Conservation (phyloP, 2,329 filamentous ascomycete species). For the Chrysosporium queenslandicum region DNA sequence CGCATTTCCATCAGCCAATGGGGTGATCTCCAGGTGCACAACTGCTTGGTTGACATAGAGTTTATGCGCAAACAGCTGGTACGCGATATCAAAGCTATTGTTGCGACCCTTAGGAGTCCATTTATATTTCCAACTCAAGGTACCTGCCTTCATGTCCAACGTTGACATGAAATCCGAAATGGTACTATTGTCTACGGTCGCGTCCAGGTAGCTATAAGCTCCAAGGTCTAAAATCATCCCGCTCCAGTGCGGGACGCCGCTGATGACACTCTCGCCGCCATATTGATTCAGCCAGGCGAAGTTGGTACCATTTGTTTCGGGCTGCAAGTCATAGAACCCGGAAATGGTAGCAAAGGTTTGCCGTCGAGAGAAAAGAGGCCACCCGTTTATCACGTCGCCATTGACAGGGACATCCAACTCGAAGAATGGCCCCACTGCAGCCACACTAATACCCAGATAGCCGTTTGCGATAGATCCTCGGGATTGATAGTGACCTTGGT, state of each 20-base stretch:
- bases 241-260: conserved; percentile 60
- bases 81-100: conserved; percentile 49
- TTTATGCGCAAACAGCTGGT: conserved; percentile 57
- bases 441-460: conserved; percentile 55
- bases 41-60: conserved; percentile 52
- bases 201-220: conserved; percentile 47
- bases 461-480: conserved; percentile 54
- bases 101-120: conserved; percentile 49
- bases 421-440: conserved; percentile 54
- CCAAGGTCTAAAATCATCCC: conserved; percentile 50
- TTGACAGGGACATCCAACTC: conserved; percentile 44
- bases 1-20: conserved; percentile 44
- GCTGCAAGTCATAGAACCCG: conserved; percentile 56
- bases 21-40: conserved; percentile 50
- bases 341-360: conserved; percentile 59
- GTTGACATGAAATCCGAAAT: conserved; percentile 53
- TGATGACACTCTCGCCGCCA: conserved; percentile 60
- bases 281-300: conserved; percentile 60
- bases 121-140: conserved; percentile 54
- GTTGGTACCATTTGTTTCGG: conserved; percentile 50
- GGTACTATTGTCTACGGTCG: conserved; percentile 48
- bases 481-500: conserved; percentile 51
- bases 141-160: conserved; percentile 53
- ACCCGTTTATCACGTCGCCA: conserved; percentile 51
- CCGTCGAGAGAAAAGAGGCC: conserved; percentile 55